Percentiles rank a stretch among this genome's conserved stretches.
These are phyloP conservation scores for Ogataea pignaliae DNA, from an alignment of 805 yeast genomes.

Conservation along the genomic window DNA sequence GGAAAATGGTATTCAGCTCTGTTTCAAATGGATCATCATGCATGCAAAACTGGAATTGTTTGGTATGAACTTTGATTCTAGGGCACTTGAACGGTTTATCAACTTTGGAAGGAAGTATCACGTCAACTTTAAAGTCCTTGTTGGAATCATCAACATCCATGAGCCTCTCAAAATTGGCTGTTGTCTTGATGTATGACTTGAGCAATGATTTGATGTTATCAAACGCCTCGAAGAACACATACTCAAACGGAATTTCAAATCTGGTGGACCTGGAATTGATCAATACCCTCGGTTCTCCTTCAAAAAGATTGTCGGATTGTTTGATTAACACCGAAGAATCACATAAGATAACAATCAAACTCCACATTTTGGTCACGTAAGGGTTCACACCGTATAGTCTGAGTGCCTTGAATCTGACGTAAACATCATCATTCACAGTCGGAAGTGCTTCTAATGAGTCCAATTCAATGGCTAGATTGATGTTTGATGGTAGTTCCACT, in stretches of 20 bases:
- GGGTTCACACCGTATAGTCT: slow-evolving; percentile 29
- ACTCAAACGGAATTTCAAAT: slow-evolving; percentile 62
- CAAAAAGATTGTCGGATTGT: background rate
- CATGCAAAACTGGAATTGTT: slow-evolving; percentile 55
- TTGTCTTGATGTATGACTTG: slow-evolving; percentile 63
- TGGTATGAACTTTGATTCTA: slow-evolving; percentile 48
- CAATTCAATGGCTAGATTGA: slow-evolving; percentile 25
- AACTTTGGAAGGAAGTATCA: slow-evolving; percentile 28
- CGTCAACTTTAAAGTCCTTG: slow-evolving; percentile 29
- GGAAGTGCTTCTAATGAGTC: slow-evolving; percentile 25
- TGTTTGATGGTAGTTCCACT: slow-evolving; percentile 24
- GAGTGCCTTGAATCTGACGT: slow-evolving; percentile 19
- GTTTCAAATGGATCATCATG: slow-evolving; percentile 91
- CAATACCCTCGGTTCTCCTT: slow-evolving; percentile 9
- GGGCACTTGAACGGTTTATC: slow-evolving; percentile 49
- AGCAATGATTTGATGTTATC: slow-evolving; percentile 74
- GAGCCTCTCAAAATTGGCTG: slow-evolving; percentile 20
- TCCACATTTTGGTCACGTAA: slow-evolving; percentile 23
- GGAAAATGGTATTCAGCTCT: slow-evolving; percentile 58
- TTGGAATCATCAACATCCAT: slow-evolving; percentile 18
- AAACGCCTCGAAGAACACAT: slow-evolving; percentile 69
- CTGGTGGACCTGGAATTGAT: slow-evolving; percentile 23
- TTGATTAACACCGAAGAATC: slow-evolving; percentile 13
- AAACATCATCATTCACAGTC: slow-evolving; percentile 7
- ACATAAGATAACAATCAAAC: slow-evolving; percentile 20